phyloP scores from a whole-genome alignment of 192 early-diverging fungal species.

The Podochytrium sp. region DNA sequence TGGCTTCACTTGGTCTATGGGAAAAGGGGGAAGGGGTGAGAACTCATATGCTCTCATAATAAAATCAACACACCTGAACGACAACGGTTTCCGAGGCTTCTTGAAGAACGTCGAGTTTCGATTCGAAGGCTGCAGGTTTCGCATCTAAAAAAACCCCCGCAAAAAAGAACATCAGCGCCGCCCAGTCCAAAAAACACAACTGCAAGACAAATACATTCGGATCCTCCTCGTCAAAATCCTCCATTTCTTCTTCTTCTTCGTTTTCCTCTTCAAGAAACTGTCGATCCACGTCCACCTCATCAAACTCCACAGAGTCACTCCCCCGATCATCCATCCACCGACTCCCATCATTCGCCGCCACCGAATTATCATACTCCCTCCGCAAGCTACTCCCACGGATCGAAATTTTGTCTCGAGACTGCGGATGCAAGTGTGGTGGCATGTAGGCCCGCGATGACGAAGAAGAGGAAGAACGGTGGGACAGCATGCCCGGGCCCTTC shows the following conservation, averaged over 20 bases:
- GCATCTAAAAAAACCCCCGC: neutral
- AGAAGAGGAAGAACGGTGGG: too few species aligned
- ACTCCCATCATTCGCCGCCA: neutral
- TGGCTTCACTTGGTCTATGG: conserved; percentile 12
- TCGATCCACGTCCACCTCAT: neutral
- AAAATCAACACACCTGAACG: neutral
- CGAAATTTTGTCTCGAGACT: too few species aligned
- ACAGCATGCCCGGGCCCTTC: too few species aligned
- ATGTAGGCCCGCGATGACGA: too few species aligned
- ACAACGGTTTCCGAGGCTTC: neutral
- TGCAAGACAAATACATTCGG: neutral
- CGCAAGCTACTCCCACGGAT: neutral
- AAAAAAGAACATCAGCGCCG: neutral
- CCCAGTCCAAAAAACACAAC: neutral
- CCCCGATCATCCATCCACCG: neutral
- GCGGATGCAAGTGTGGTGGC: too few species aligned
- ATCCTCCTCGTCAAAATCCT: neutral
- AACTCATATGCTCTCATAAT: neutral
- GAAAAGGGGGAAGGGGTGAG: neutral
- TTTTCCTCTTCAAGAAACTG: neutral
- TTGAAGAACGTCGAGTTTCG: neutral
- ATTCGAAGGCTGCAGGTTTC: neutral
- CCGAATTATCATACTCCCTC: neutral
- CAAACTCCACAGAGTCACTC: neutral
- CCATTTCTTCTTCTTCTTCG: neutral